Base-by-base conservation (phyloP, 2,329 filamentous ascomycete genomes). In the Cytospora leucostoma region DNA sequence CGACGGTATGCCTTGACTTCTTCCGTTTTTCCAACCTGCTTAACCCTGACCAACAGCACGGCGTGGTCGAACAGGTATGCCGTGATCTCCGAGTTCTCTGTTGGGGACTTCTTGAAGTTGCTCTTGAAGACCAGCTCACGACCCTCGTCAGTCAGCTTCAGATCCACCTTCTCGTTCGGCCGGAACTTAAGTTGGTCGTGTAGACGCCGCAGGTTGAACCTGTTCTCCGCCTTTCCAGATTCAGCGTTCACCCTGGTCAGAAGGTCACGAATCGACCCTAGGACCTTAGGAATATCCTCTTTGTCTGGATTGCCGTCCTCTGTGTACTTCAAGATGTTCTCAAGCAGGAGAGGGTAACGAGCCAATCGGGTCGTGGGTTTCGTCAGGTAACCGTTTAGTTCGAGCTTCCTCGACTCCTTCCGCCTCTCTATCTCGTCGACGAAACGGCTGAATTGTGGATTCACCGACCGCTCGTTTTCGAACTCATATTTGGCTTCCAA, bases 401-500 rank as follows among this genome's bases (percentile, higher is more conserved):
- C 95, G 54, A 99, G 82, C 77, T 99, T 99, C 67, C 95, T 87
- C 7, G 94, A 98, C 75, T 99, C 95, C 75, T 97, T 97, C 70
- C 96, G 86, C 64, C 95, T 85, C 76, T 99, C 95, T 7, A 96
- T 96, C 75, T 98, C 93, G 68, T 99, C 95, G 33, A 98, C 95
- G 70, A 98, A 97, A 71, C 90, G 92, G 58, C 89, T 82, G 74
- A 99, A 99, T 49, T 85, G 86, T 1, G 88, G 85, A 71, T 99
- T 99, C 62, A 88, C 85, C 17, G 90, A 89, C 70, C 95, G 92
- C 78, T 99, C 95, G 71, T 95, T 95, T 77, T 99, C 95, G 74
- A 98, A 99, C 73, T 97, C 95, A 72, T 94, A 97, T 76, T 99
- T 98, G 69, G 91, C 95, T 74, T 97, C 96, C 54, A 99, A 81